Conservation (phyloP, 2,329 filamentous ascomycete species). For the Dryadomyces quercivorus region DNA sequence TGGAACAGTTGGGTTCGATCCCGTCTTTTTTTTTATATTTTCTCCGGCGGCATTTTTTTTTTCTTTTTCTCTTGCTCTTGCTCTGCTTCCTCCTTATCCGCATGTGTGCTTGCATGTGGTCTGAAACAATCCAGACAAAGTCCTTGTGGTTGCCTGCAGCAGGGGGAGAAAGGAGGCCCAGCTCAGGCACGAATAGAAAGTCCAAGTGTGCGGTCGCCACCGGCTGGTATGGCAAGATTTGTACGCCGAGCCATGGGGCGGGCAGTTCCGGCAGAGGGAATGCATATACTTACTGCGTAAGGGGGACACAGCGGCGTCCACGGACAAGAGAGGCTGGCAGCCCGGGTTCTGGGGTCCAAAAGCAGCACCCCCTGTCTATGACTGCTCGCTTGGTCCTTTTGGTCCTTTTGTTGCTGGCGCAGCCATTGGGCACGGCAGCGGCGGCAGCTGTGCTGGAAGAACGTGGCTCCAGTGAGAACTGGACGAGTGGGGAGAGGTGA, state of each 20-base stretch:
- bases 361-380: background rate
- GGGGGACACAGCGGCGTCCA: no score
- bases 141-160: background rate
- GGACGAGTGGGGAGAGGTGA: background rate
- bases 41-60: background rate
- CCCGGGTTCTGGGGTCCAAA: background rate
- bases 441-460: background rate
- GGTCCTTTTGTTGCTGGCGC: background rate
- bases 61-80: background rate
- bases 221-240: background rate
- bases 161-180: background rate
- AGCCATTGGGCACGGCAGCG: background rate
- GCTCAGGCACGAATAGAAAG: background rate
- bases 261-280: no score
- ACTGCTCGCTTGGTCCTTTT: background rate
- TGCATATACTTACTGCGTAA: no score
- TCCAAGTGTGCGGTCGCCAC: background rate
- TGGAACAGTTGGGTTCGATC: background rate
- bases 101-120: background rate
- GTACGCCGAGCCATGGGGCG: background rate
- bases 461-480: conserved; percentile 1
- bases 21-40: background rate
- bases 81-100: background rate
- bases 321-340: background rate
- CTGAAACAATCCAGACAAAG: background rate